Evolutionary conservation across 2,329 filamentous ascomycete genomes (phyloP).

Genomic region (Stagonosporopsis cucurbitacearum): DNA sequence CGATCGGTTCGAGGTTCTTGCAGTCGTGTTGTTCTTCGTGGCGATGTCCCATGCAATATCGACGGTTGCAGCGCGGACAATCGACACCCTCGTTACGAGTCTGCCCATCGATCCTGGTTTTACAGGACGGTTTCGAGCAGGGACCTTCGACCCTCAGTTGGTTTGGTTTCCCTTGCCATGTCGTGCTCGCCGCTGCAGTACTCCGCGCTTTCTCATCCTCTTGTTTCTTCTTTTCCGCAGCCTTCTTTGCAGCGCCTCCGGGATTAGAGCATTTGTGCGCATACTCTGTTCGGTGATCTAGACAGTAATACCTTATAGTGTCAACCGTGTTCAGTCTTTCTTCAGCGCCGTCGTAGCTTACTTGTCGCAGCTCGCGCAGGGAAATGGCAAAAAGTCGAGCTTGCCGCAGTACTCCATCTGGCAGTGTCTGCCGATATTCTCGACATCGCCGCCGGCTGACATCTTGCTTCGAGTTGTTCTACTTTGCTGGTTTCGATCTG

Average conservation of each 20-base stretch:
- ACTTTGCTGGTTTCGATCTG: neutral
- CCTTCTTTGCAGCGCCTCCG: slow-evolving; percentile 43
- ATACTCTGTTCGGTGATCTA: slow-evolving; percentile 89
- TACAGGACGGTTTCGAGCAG: slow-evolving; percentile 71
- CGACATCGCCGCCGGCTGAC: slow-evolving; percentile 71
- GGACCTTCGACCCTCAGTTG: neutral
- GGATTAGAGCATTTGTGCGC: slow-evolving; percentile 72
- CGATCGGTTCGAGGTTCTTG: slow-evolving; percentile 70
- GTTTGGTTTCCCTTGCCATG: neutral
- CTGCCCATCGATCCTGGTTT: slow-evolving; percentile 70
- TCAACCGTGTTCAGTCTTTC: neutral
- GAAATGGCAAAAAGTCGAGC: slow-evolving; percentile 94
- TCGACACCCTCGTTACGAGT: slow-evolving; percentile 71
- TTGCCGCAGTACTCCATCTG: slow-evolving; percentile 90
- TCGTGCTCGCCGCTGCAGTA: neutral
- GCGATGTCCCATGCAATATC: slow-evolving; percentile 80
- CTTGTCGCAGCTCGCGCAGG: slow-evolving; percentile 83
- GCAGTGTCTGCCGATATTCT: slow-evolving; percentile 89
- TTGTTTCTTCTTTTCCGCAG: neutral
- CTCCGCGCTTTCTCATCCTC: neutral
- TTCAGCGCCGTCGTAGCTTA: slow-evolving; percentile 30
- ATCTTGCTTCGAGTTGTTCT: slow-evolving; percentile 60
- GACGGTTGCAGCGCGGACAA: slow-evolving; percentile 72
- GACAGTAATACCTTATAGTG: slow-evolving; percentile 74
- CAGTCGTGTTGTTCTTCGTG: slow-evolving; percentile 85